Conservation (phyloP, 495 filamentous ascomycete species). For the Cetradonia linearis region DNA sequence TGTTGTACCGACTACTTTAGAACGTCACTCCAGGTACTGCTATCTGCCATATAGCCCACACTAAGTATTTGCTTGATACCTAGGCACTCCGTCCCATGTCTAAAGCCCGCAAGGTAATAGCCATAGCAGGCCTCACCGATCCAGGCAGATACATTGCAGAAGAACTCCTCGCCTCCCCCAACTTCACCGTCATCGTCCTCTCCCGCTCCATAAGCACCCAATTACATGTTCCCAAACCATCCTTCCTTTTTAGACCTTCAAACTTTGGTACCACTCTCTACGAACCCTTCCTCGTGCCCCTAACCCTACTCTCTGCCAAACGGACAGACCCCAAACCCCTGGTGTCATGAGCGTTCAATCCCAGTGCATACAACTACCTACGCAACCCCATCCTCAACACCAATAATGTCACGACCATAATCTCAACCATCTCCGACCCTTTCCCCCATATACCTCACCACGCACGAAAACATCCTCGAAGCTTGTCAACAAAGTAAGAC, state of each 20-base stretch:
- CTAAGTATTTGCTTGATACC: not conserved
- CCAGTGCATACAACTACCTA: not conserved
- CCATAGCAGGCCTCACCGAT: conserved; percentile 5
- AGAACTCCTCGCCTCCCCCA: conserved; percentile 4
- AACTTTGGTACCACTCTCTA: too few relatives aligned
- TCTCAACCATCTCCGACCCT: conserved; percentile 33
- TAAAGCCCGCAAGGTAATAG: not conserved
- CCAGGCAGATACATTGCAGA: not conserved
- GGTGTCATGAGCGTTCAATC: not conserved
- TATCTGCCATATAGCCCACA: not conserved
- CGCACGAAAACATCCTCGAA: conserved; percentile 14
- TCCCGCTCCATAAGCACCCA: not conserved
- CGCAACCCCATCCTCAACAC: conserved; percentile 6
- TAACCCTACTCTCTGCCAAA: not conserved
- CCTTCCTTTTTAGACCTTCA: not conserved
- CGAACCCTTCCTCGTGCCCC: not conserved
- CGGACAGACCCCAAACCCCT: not conserved
- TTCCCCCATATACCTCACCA: conserved; percentile 27
- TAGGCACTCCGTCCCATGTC: not conserved
- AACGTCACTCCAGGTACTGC: not conserved
- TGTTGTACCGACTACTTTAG: not conserved
- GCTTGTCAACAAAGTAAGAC: conserved; percentile 16
- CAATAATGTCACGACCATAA: not conserved
- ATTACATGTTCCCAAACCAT: not conserved
- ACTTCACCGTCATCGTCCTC: conserved; percentile 5